These are phyloP conservation scores for Entophlyctis luteolus DNA, from an alignment of 192 early-diverging fungal species.

Conservation along the genomic window DNA sequence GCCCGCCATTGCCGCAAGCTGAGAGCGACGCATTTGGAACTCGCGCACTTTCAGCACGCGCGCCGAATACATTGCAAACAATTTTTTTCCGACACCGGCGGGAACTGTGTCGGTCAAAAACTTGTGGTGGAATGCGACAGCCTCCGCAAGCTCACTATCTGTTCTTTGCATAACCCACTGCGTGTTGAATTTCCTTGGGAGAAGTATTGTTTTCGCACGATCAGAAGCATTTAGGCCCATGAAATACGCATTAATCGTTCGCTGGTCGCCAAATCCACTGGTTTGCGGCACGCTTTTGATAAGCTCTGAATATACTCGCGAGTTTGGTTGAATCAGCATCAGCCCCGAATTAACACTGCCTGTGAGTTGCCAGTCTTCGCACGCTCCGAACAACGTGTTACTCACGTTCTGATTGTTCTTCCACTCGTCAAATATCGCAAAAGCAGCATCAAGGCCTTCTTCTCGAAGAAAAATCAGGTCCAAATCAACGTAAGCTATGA, in stretches of 20 bases:
- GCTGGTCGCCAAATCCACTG: constrained; percentile 4
- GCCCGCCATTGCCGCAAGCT: background rate
- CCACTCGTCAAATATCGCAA: background rate
- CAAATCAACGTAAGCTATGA: background rate
- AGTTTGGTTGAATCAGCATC: background rate
- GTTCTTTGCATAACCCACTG: constrained; percentile 1
- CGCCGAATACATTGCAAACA: background rate
- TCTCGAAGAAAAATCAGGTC: background rate
- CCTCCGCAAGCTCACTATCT: background rate
- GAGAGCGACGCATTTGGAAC: background rate
- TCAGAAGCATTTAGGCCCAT: too few relatives aligned
- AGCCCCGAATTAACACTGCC: background rate
- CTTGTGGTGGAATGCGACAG: constrained; percentile 12
- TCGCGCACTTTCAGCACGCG: background rate
- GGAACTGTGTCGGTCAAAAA: background rate
- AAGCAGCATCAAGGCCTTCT: background rate
- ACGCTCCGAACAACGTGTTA: background rate
- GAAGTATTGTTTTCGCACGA: background rate
- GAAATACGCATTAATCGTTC: background rate
- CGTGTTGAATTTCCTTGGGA: background rate
- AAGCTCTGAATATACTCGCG: background rate
- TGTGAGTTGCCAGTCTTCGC: background rate
- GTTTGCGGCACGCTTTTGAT: background rate
- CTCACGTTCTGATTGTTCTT: too few relatives aligned
- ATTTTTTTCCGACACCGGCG: background rate